Conservation (phyloP, 2,329 filamentous ascomycete species). For the Hymenoscyphus linearis region DNA sequence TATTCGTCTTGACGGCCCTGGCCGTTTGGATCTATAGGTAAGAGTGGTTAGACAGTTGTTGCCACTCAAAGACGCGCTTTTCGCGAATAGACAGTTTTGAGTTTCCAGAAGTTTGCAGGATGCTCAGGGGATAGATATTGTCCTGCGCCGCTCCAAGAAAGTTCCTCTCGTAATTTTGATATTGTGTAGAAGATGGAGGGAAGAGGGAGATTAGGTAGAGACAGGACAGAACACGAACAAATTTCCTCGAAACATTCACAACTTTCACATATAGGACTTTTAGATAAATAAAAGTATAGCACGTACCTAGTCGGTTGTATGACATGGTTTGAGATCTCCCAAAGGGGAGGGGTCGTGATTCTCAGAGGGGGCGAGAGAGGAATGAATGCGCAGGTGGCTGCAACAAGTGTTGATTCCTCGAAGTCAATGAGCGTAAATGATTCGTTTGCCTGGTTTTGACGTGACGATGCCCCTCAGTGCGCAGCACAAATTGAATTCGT, state of each 20-base stretch:
- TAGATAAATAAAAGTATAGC: conserved; percentile 10
- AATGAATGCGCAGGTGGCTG: conserved; percentile 2
- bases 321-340: conserved; percentile 44
- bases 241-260: conserved; percentile 8
- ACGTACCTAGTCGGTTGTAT: conserved; percentile 70
- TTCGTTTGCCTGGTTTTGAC: background rate
- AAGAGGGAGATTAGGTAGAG: background rate
- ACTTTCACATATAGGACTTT: background rate
- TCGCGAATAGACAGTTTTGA: conserved; percentile 7
- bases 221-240: background rate
- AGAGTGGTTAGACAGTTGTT: conserved; percentile 22
- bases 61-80: background rate
- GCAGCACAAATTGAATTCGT: background rate
- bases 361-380: conserved; percentile 1
- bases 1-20: conserved; percentile 50
- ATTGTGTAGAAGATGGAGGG: background rate
- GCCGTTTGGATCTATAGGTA: conserved; percentile 23
- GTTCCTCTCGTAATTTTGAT: background rate
- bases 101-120: conserved; percentile 25
- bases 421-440: background rate
- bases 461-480: background rate
- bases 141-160: background rate
- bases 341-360: background rate
- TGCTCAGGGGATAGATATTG: background rate
- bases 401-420: background rate